Percentiles rank a stretch among this genome's conserved stretches.
Evolutionary conservation across 2,329 filamentous ascomycete genomes (phyloP).

Genomic region (Arthrobotrys sphaeroides): DNA sequence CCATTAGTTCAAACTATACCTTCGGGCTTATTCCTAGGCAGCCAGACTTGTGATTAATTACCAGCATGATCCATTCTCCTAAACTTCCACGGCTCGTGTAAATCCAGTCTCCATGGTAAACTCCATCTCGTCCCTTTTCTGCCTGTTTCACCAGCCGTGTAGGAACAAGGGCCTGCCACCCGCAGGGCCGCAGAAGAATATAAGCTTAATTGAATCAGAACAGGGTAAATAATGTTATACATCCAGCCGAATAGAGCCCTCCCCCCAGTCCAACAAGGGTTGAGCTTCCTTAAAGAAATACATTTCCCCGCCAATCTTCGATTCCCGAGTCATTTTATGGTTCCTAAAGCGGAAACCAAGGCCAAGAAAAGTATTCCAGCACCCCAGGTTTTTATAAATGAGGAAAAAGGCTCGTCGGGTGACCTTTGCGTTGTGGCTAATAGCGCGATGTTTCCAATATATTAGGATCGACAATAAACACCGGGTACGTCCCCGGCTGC

Average conservation of each 20-base stretch:
- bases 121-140: not conserved
- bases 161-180: not conserved
- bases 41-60: not conserved
- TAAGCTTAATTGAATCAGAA: constrained; percentile 23
- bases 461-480: constrained; percentile 46
- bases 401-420: constrained; percentile 38
- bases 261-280: not conserved
- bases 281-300: not conserved
- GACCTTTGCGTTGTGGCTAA: constrained; percentile 50
- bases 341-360: not conserved
- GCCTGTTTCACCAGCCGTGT: constrained; percentile 15
- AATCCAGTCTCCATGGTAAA: constrained; percentile 24
- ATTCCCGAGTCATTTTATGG: not conserved
- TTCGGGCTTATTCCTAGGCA: not conserved
- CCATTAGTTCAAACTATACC: not conserved
- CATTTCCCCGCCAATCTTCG: constrained; percentile 29
- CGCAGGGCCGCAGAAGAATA: not conserved
- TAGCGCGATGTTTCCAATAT: constrained; percentile 43
- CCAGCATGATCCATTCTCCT: not conserved
- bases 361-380: not conserved
- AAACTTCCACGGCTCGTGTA: constrained; percentile 21
- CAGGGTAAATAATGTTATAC: not conserved
- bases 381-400: constrained; percentile 34
- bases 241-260: not conserved
- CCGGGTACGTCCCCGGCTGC: constrained; percentile 28